Percentiles rank a stretch among this genome's conserved stretches.
Conservation (phyloP, 2,329 filamentous ascomycete genomes). For the Phyllosticta paracitricarpa region DNA sequence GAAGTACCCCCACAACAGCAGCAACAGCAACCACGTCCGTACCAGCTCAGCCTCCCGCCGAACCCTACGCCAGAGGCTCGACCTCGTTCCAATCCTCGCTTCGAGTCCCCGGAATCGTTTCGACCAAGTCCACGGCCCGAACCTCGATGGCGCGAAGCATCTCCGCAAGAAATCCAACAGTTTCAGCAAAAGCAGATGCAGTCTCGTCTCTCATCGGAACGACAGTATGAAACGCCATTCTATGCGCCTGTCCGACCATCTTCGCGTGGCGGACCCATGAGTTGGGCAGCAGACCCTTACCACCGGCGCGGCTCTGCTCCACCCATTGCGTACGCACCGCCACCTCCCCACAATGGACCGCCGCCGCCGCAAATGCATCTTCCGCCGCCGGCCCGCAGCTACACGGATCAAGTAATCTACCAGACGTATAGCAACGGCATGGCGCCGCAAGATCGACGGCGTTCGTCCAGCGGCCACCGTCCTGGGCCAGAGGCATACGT, state of each 20-base stretch:
- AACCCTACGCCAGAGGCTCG: conserved; percentile 4
- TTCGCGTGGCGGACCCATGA: neutral
- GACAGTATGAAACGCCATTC: neutral
- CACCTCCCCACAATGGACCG: neutral
- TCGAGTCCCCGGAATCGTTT: neutral
- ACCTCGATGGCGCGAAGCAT: neutral
- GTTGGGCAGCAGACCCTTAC: neutral
- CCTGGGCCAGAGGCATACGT: neutral
- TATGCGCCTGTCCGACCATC: neutral
- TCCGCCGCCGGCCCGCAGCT: neutral
- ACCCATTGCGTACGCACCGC: neutral
- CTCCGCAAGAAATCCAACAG: neutral
- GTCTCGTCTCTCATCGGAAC: neutral
- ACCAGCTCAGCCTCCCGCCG: conserved; percentile 1
- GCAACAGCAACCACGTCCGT: conserved; percentile 4
- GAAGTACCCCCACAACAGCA: neutral
- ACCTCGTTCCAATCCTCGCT: neutral
- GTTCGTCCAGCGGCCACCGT: neutral
- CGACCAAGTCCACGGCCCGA: neutral
- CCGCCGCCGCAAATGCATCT: neutral
- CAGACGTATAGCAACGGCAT: neutral
- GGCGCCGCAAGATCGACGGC: neutral
- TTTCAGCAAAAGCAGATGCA: neutral
- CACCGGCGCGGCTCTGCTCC: neutral
- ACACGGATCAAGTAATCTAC: neutral